Evolutionary conservation across 1,284 basidiomycete species (phyloP).

Genomic region (Xanthoconium separans): DNA sequence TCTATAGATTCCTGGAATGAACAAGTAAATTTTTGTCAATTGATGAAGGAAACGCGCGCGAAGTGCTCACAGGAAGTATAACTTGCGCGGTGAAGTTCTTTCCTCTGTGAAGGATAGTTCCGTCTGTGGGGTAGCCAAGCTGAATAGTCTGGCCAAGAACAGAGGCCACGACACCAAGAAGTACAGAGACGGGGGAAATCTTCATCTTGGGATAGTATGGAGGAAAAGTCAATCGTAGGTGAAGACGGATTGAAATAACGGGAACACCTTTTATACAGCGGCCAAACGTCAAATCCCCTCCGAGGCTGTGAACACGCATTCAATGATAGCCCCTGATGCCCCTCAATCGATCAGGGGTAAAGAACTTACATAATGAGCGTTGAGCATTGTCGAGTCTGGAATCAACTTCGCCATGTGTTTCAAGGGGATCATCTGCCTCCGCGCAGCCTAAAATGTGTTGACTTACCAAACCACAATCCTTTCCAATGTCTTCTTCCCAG

Average conservation of each 20-base stretch:
- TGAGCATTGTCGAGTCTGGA: no score
- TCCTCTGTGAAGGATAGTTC: conserved; percentile 15
- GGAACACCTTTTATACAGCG: no score
- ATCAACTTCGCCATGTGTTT: no score
- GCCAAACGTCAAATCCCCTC: no score
- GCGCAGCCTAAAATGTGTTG: no score
- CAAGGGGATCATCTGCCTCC: no score
- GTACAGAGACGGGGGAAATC: conserved; percentile 4
- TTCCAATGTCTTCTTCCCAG: no score
- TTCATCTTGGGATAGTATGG: conserved; percentile 17
- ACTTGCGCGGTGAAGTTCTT: conserved; percentile 21
- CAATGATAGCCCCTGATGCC: no score
- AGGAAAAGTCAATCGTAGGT: not conserved
- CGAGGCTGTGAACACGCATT: no score
- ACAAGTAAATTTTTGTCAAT: not conserved
- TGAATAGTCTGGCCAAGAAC: conserved; percentile 30
- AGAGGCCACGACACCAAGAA: conserved; percentile 7
- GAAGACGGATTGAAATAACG: not conserved
- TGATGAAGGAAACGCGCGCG: not conserved
- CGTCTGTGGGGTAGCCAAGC: conserved; percentile 22
- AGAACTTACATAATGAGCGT: no score
- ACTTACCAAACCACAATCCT: no score
- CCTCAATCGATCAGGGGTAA: no score
- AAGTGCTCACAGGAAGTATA: conserved; percentile 21
- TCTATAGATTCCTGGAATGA: conserved; percentile 21